Base-by-base conservation (phyloP, 202 grass and related monocot species). In the Cymbopogon flexuosus region DNA sequence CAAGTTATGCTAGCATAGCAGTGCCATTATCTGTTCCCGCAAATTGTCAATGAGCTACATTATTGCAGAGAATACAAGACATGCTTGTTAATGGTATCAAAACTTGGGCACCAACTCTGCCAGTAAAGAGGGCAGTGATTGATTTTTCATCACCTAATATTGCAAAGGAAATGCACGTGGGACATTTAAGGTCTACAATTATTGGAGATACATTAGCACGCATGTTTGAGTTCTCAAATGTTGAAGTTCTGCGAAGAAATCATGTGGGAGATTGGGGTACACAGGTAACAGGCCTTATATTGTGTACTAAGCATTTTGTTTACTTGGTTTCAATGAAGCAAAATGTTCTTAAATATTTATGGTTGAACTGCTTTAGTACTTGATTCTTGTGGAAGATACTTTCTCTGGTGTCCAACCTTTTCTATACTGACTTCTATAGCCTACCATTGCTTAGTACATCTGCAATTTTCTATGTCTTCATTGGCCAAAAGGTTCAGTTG, bases 141-240 rank as follows among this genome's bases (percentile, higher is more conserved):
- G 96, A 99, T 81, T 99, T 99, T 65, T 99, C 96, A 45, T 99
- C 96, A 15, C 96, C 96, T 22, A 99, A 99, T 85, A 95, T 99
- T 73, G 96, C 96, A 67, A 99, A 99, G 73, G 96, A 99, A 91
- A 99, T 99, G 96, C 96, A 99, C 84, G 92, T 99, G 36, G 96
- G 96, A 10, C 86, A 99, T 86, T 79, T 99, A 51, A 93, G 96
- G 74, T 99, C 96, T 41, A 95, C 92, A 45, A 95, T 99, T 51
- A 99, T 95, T 78, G 96, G 96, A 46, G 96, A 95, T 78, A 95
- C 96, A 73, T 63, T 99, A 54, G 76, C 96, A 22, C 86, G 96
- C 21, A 99, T 99, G 96, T 91, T 99, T 89, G 92, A 99, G 77
- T 99, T 89, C 80, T 95, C 92, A 73, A 86, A 91, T 83, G 92